These are phyloP conservation scores for Paramyrothecium sp. DNA, from an alignment of 2,329 filamentous ascomycete species.

Conservation along the genomic window DNA sequence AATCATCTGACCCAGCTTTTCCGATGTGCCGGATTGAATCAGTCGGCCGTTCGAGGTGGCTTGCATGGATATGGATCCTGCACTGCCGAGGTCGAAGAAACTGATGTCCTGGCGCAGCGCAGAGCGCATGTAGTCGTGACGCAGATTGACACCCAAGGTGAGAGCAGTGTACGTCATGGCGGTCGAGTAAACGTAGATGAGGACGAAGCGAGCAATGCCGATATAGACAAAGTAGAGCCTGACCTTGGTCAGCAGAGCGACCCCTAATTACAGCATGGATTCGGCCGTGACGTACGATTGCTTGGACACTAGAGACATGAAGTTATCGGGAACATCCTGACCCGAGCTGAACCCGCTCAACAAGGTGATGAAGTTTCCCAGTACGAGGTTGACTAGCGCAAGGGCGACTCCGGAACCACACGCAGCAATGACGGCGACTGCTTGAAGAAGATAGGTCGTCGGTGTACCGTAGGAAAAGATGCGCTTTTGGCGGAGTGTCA, in stretches of 20 bases:
- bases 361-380: slow-evolving; percentile 23
- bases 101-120: slow-evolving; percentile 47
- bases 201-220: slow-evolving; percentile 47
- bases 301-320: slow-evolving; percentile 9
- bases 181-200: slow-evolving; percentile 42
- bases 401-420: slow-evolving; percentile 21
- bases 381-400: slow-evolving; percentile 24
- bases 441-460: slow-evolving; percentile 16
- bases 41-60: slow-evolving; percentile 37
- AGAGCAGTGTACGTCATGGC: slow-evolving; percentile 46
- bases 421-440: slow-evolving; percentile 19
- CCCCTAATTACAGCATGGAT: background rate
- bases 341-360: slow-evolving; percentile 13
- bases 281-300: background rate
- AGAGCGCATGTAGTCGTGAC: slow-evolving; percentile 45
- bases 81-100: slow-evolving; percentile 38
- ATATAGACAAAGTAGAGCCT: slow-evolving; percentile 56
- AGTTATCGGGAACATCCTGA: slow-evolving; percentile 10
- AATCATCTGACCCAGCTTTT: slow-evolving; percentile 33
- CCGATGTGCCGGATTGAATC: slow-evolving; percentile 34
- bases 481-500: slow-evolving; percentile 15
- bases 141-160: slow-evolving; percentile 41
- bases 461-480: slow-evolving; percentile 19
- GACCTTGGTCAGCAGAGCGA: background rate
- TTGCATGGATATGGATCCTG: slow-evolving; percentile 34